These are phyloP conservation scores for Linanthus parryae DNA, from an alignment of 148 eudicot genomes.

Conservation along the genomic window DNA sequence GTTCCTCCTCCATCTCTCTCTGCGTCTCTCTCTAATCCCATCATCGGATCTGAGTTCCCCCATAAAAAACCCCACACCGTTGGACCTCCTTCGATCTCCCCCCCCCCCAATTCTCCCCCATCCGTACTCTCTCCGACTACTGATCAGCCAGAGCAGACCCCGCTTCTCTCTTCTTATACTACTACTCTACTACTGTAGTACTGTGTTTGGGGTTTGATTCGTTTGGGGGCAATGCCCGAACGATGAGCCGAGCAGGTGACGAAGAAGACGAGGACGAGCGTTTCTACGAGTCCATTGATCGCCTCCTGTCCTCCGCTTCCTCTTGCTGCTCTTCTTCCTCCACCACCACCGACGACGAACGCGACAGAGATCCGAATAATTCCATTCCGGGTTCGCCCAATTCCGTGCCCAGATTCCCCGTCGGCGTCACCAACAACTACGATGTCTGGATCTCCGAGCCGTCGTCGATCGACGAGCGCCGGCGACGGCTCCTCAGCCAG, in stretches of 20 bases:
- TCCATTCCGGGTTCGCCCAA: constrained; percentile 10
- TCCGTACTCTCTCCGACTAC: too few relatives aligned
- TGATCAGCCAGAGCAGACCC: too few relatives aligned
- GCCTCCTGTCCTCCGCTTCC: constrained; percentile 50
- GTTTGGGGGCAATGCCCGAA: constrained; percentile 38
- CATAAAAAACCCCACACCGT: too few relatives aligned
- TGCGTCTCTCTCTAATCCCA: constrained; percentile 10
- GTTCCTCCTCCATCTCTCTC: constrained; percentile 6
- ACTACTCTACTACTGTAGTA: constrained; percentile 1
- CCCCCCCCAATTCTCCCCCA: too few relatives aligned
- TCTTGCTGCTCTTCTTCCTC: constrained; percentile 52
- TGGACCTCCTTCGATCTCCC: too few relatives aligned
- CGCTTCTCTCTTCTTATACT: neutral
- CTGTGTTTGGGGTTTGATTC: constrained; percentile 30
- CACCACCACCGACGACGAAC: constrained; percentile 28
- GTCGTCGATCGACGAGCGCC: constrained; percentile 72
- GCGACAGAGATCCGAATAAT: too few relatives aligned
- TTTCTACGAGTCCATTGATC: constrained; percentile 67
- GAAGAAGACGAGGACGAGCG: constrained; percentile 31
- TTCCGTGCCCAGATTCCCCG: too few relatives aligned
- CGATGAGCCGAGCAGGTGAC: constrained; percentile 40
- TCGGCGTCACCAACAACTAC: constrained; percentile 37
- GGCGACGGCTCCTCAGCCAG: constrained; percentile 48
- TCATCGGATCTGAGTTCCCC: constrained; percentile 30
- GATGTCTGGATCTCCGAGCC: constrained; percentile 80